Evolutionary conservation across 2,329 filamentous ascomycete species (phyloP).

Genomic region (Zymoseptoria tritici): DNA sequence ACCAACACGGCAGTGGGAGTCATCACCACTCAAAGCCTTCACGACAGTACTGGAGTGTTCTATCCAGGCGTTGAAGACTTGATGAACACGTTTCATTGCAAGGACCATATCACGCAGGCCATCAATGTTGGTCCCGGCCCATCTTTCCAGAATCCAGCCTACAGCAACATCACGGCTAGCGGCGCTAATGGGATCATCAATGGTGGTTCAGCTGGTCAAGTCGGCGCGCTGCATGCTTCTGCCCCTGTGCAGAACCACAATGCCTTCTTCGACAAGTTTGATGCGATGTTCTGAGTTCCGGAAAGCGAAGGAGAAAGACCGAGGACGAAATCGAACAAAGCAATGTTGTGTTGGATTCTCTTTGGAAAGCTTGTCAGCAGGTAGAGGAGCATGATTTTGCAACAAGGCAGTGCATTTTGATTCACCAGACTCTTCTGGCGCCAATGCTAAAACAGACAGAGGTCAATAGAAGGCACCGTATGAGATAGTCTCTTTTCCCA

Average conservation of each 20-base stretch:
- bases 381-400: too few species aligned
- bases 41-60: background rate
- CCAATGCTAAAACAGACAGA: too few species aligned
- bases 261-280: background rate
- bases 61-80: background rate
- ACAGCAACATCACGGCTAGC: background rate
- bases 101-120: background rate
- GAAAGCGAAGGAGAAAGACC: background rate
- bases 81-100: background rate
- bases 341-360: too few species aligned
- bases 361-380: too few species aligned
- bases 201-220: background rate
- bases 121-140: background rate
- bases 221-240: background rate
- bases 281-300: background rate
- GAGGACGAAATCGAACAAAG: too few species aligned
- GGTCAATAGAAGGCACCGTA: too few species aligned
- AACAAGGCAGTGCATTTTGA: too few species aligned
- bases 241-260: background rate
- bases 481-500: too few species aligned
- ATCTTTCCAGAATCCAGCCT: background rate
- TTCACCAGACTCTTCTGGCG: too few species aligned
- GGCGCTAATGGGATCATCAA: too few species aligned
- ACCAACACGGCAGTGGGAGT: background rate
- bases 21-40: background rate